Percentiles rank a stretch among this genome's conserved stretches.
These are phyloP conservation scores for Macroventuria anomochaeta DNA, from an alignment of 2,329 filamentous ascomycete species.

Conservation along the genomic window DNA sequence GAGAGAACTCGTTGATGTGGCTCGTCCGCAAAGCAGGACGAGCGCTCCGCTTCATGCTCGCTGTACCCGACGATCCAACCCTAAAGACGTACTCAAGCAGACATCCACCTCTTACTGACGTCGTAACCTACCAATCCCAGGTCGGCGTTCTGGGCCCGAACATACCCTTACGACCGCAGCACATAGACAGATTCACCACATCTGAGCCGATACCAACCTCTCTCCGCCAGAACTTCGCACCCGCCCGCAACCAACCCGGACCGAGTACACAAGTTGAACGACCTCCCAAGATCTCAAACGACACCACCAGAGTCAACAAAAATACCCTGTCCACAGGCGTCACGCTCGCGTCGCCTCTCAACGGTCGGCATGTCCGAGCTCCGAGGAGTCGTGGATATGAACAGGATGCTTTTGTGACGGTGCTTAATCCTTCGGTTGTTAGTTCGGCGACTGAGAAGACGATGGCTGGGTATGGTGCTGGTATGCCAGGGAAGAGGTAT, in stretches of 20 bases:
- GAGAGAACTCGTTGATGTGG: background rate
- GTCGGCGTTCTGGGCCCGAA: background rate
- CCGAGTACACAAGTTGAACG: background rate
- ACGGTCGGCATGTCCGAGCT: background rate
- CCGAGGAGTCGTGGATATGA: background rate
- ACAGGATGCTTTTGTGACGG: background rate
- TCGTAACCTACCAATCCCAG: background rate
- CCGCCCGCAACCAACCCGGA: background rate
- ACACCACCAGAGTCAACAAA: background rate
- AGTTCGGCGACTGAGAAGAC: background rate
- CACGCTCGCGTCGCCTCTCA: background rate
- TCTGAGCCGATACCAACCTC: background rate
- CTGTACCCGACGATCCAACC: conserved; percentile 16
- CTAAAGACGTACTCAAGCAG: conserved; percentile 20
- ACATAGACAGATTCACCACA: background rate
- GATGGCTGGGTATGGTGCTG: background rate
- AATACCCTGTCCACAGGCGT: background rate
- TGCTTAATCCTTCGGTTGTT: background rate
- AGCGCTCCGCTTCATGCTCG: conserved; percentile 23
- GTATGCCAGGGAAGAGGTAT: background rate
- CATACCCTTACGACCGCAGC: background rate
- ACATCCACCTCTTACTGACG: background rate
- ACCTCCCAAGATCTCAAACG: background rate
- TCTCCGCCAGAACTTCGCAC: background rate
- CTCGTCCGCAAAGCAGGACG: conserved; percentile 8